Percentiles rank a stretch among this genome's conserved stretches.
Evolutionary conservation across 768 basidiomycete genomes (phyloP).

Genomic region (Gyrodon lividus): DNA sequence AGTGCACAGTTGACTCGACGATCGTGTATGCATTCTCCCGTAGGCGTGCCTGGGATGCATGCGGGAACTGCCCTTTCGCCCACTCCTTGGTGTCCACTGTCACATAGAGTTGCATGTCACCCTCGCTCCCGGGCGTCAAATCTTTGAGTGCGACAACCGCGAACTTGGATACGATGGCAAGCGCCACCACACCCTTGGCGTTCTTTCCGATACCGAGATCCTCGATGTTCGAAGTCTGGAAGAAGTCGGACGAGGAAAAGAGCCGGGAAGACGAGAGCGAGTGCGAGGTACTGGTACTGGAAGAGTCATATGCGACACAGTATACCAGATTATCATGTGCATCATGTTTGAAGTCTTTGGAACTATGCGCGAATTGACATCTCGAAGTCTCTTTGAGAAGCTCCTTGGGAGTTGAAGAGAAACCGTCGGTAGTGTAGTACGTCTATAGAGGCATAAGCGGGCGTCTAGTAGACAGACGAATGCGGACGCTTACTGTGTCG

Average conservation of each 20-base stretch:
- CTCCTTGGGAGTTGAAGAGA: constrained; percentile 54
- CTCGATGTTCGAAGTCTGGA: constrained; percentile 62
- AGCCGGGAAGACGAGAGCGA: constrained; percentile 62
- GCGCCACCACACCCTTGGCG: constrained; percentile 85
- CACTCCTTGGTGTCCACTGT: constrained; percentile 79
- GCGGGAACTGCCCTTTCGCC: constrained; percentile 92
- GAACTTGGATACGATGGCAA: constrained; percentile 92
- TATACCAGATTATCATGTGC: constrained; percentile 77
- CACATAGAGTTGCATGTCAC: constrained; percentile 85
- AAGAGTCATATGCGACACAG: constrained; percentile 84
- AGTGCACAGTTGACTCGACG: constrained; percentile 91
- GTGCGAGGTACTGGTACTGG: constrained; percentile 41
- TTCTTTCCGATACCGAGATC: constrained; percentile 85
- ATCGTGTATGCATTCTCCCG: constrained; percentile 95
- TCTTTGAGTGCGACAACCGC: constrained; percentile 89
- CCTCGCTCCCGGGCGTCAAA: constrained; percentile 46
- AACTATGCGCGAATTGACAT: constrained; percentile 90
- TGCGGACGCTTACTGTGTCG: constrained; percentile 55
- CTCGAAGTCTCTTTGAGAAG: constrained; percentile 71
- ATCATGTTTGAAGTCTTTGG: constrained; percentile 75
- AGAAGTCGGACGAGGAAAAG: constrained; percentile 86
- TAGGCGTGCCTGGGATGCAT: constrained; percentile 73
- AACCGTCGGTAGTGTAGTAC: constrained; percentile 85
- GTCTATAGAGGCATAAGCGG: constrained; percentile 50
- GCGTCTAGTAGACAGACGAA: background rate